These are phyloP conservation scores for Colletotrichum higginsianum DNA, from an alignment of 2,329 filamentous ascomycete species.

Conservation along the genomic window DNA sequence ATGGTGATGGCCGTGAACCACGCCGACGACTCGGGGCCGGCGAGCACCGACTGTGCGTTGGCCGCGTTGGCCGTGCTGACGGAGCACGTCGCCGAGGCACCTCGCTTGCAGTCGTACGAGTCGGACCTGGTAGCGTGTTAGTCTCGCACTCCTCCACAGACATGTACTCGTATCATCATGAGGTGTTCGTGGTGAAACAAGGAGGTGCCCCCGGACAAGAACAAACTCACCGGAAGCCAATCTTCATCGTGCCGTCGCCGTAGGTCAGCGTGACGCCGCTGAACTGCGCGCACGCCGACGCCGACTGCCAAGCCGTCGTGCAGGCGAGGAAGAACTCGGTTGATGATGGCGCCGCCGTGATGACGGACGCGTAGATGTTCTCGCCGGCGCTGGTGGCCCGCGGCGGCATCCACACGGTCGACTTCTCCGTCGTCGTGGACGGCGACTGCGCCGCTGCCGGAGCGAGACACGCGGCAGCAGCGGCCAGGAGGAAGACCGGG, in stretches of 20 bases:
- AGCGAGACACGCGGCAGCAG: neutral
- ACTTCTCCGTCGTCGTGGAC: slow-evolving; percentile 24
- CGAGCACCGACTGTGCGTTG: slow-evolving; percentile 3
- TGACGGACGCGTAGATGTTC: slow-evolving; percentile 37
- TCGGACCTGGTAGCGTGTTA: slow-evolving; percentile 12
- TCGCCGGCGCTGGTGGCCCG: slow-evolving; percentile 25
- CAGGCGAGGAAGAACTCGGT: slow-evolving; percentile 34
- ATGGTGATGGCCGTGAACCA: slow-evolving; percentile 39
- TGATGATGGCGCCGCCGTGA: slow-evolving; percentile 39
- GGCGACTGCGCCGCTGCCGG: slow-evolving; percentile 26
- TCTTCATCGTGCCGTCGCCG: slow-evolving; percentile 29
- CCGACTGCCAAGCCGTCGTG: slow-evolving; percentile 28
- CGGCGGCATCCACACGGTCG: slow-evolving; percentile 38
- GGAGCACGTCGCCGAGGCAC: slow-evolving; percentile 22
- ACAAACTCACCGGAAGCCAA: slow-evolving; percentile 20
- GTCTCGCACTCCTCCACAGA: neutral
- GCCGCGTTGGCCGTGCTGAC: neutral
- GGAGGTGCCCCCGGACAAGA: neutral
- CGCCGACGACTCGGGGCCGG: slow-evolving; percentile 20
- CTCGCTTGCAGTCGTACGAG: slow-evolving; percentile 31
- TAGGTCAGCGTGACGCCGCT: slow-evolving; percentile 37
- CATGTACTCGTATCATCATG: neutral
- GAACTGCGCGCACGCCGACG: slow-evolving; percentile 31
- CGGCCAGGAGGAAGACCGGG: neutral
- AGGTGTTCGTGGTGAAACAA: neutral